Evolutionary conservation across 345 rosid species (phyloP), one percentile per base, ranked within the genome.

Genomic region (Citrus unshiu): DNA sequence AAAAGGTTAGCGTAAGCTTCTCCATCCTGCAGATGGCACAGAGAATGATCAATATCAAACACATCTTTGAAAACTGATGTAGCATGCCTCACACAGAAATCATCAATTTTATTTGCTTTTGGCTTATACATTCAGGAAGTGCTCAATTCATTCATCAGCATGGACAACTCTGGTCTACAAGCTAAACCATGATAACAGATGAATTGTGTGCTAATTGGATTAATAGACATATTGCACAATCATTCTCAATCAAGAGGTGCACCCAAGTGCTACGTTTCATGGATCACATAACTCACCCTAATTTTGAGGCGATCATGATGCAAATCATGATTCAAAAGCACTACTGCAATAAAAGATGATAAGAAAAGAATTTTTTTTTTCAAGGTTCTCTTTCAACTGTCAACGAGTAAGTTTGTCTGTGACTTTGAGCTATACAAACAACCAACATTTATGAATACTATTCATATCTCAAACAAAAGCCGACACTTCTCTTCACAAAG

Each of bases 1-100:
- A 96, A 83, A 80, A 96, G 97, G 81, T 91, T 81, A n/a, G 94
- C 91, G 87, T 96, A 96, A 80, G 98, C 99, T 86, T 91, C 99
- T 30, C 92, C 99, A 84, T 96, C 99, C 99, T 96, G 90, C 86
- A 90, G 24, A 58, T 67, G 78, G 49, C 54, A 78, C 40, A 77
- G 73, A 25, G 78, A 67, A 71, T 61, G 65, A 43, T 80, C 74
- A 84, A 72, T 32, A 71, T 32, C 43, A 71, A 37, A 66, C 27
- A 22, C 12, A 66, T 37, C 51, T 46, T 49, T n/a, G n/a, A 18
- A 19, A 18, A 22, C 30, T 70, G 64, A 68, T 59, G 64, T 25
- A 13, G 46, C 65, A 40, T 30, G 76, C 63, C 6, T 54, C 29
- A 1, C 6, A 22, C 54, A 46, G 5, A 54, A 61, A 51, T 25